Percentiles rank a stretch among this genome's conserved stretches.
Evolutionary conservation across 75 land plant genomes (phyloP).

Genomic region (Chamaecyparis obtusa): DNA sequence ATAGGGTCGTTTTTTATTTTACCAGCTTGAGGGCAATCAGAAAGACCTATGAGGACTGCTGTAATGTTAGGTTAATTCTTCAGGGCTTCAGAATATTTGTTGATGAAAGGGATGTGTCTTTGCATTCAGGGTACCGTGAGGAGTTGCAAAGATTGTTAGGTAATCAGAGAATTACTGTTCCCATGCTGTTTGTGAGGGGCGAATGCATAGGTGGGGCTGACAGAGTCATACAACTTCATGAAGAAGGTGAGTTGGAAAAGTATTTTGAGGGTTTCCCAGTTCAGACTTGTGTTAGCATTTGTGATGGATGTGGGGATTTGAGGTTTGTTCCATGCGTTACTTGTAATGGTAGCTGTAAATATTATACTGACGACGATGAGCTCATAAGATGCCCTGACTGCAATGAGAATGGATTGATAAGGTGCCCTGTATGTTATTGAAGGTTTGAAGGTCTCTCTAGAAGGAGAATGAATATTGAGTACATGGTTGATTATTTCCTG

Average conservation of each 20-base stretch:
- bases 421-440: constrained; percentile 73
- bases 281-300: constrained; percentile 13
- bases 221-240: constrained; percentile 53
- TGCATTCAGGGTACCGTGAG: constrained; percentile 67
- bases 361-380: constrained; percentile 33
- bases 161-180: constrained; percentile 25
- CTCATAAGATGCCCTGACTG: constrained; percentile 71
- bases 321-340: constrained; percentile 72
- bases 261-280: constrained; percentile 48
- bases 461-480: background rate
- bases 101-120: constrained; percentile 84
- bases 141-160: constrained; percentile 60
- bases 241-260: constrained; percentile 60
- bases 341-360: constrained; percentile 81
- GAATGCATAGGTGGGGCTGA: constrained; percentile 72
- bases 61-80: constrained; percentile 52
- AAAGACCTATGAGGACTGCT: constrained; percentile 87
- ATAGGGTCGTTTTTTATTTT: constrained; percentile 62
- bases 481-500: background rate
- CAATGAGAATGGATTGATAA: constrained; percentile 77
- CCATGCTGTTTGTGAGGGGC: constrained; percentile 60
- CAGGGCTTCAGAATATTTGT: constrained; percentile 50
- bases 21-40: constrained; percentile 80
- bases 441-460: background rate
- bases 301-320: constrained; percentile 76